Conservation (phyloP, 257 asterid genomes). For the Rhazya stricta region DNA sequence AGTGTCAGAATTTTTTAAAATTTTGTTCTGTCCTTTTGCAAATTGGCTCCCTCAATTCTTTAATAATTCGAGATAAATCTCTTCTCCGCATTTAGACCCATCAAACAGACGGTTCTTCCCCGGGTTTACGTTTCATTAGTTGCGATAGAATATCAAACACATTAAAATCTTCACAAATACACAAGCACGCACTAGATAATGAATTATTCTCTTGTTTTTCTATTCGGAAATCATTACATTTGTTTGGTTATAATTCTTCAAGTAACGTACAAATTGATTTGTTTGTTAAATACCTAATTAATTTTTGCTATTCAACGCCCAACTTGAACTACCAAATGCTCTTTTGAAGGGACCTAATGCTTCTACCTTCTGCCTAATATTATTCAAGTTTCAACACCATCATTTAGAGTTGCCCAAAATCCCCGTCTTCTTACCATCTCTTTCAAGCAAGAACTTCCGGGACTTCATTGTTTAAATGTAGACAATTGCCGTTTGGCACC, state of each 20-base stretch:
- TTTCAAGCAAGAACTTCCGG: background rate
- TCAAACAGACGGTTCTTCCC: too few relatives aligned
- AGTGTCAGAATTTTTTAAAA: background rate
- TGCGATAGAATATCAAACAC: too few relatives aligned
- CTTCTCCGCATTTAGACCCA: background rate
- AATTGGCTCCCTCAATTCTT: background rate
- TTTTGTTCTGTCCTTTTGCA: background rate
- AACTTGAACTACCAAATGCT: background rate
- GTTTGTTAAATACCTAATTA: too few relatives aligned
- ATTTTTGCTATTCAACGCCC: too few relatives aligned
- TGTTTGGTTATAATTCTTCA: too few relatives aligned
- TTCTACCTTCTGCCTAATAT: background rate
- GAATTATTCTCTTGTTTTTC: too few relatives aligned
- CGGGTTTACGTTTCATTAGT: too few relatives aligned
- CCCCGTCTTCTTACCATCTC: background rate
- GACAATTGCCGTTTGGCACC: background rate
- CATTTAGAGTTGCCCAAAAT: background rate
- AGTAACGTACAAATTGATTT: too few relatives aligned
- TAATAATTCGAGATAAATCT: background rate
- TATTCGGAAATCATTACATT: too few relatives aligned
- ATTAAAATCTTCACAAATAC: too few relatives aligned
- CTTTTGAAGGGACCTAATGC: background rate
- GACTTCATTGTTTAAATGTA: background rate
- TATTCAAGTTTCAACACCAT: background rate
- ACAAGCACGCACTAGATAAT: too few relatives aligned